Evolutionary conservation across 2,329 filamentous ascomycete species (phyloP), one percentile per base, ranked within the genome.

Genomic region (Mariannaea elegans): DNA sequence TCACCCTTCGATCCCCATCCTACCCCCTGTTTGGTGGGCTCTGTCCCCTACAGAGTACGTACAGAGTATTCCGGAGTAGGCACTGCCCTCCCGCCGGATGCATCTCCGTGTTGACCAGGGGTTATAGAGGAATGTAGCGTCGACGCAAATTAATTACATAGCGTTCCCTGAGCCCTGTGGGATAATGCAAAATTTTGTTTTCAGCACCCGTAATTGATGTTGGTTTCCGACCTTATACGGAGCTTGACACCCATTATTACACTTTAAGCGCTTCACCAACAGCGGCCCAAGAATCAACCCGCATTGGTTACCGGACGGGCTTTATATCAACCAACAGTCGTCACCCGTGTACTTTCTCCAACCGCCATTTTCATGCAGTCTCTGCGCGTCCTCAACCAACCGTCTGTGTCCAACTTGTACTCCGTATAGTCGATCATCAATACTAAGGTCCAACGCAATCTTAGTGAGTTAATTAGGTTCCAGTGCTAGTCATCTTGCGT

Each of bases 81-180:
- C 12, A 34, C 39, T 56, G 34, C 53, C 44, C 31, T 50, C 55
- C 51, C 55, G 60, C 67, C 65, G 61, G 67, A 68, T 57, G 53
- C 38, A 32, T 61, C 59, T 53, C 65, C 63, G 63, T 59, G 66
- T 42, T 49, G 38, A 59, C 59, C 55, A 63, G 57, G 61, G 57
- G 59, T 14, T 51, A 54, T 62, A 16, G 34, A 23, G 12, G 46
- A 38, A 46, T 50, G 38, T 56, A 45, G 54, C 29, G 51, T 24
- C 27, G 41, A 52, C 31, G 23, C 41, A 27, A 56, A 57, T 57
- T 51, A 46, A 44, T 44, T 44, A 44, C 18, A 16, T 18, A 34
- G 56, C 56, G 59, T 41, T 48, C 50, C 46, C 36, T 48, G 59
- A 54, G 14, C 19, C 18, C 19, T 5, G 19, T 39, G 13, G 38